Evolutionary conservation across 441 rosid genomes (phyloP).

Genomic region (Erysimum pusillum): DNA sequence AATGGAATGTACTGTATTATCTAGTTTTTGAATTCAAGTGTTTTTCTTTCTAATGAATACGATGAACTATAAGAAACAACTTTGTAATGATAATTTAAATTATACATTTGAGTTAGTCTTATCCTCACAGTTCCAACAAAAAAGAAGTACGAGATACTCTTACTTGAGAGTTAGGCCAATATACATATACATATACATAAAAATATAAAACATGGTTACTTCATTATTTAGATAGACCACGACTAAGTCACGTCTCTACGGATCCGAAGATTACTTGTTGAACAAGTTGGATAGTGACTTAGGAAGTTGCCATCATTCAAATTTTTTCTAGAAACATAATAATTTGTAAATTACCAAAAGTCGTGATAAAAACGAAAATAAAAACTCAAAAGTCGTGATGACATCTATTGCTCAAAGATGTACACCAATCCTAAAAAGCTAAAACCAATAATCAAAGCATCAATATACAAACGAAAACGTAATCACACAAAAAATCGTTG

Average conservation of each 20-base stretch:
- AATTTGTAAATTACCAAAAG: not conserved
- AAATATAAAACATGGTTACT: conserved; percentile 7
- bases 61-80: not conserved
- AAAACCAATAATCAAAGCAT: no score
- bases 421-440: no score
- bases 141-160: no score
- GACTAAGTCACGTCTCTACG: conserved; percentile 26
- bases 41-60: not conserved
- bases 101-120: not conserved
- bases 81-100: no score
- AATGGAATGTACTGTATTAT: not conserved
- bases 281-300: conserved; percentile 18
- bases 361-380: not conserved
- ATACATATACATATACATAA: no score
- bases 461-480: no score
- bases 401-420: not conserved
- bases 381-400: not conserved
- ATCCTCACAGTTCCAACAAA: not conserved
- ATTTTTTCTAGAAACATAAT: conserved; percentile 9
- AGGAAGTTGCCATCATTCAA: conserved; percentile 14
- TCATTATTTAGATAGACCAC: not conserved
- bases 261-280: conserved; percentile 22
- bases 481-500: no score
- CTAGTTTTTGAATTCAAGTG: not conserved
- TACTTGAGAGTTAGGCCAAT: no score